Base-by-base conservation (phyloP, 148 eudicot genomes). In the Rhododendron mucronatum region DNA sequence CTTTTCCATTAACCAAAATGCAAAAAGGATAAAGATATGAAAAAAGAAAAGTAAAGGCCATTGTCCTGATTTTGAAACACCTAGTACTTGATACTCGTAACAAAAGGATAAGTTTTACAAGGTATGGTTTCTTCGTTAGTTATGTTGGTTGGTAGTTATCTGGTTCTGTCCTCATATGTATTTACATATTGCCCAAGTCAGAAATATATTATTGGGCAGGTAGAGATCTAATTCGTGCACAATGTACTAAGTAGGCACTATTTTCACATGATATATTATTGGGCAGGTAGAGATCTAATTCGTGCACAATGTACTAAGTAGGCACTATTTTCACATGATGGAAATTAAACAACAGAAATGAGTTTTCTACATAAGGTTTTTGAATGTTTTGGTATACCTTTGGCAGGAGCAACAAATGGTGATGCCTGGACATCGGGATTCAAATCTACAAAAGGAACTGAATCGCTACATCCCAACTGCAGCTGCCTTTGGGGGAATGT, bases 351-450 rank as follows among this genome's bases (percentile, higher is more conserved):
- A 23, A 9, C 21, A 26, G 16, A 78, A 11, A 45, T 41, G 55
- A 28, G 57, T 35, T 37, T 0, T 37, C 50, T 39, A 41, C 26
- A 20, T 41, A 10, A 16, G 48, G 18, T 76, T 39, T 57, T 73
- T 39, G 44, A 35, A 71, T 3, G 55, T 26, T 15, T 39, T 63
- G 15, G 47, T 15, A 35, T 37, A n/a, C 26, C 76, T 48, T 28
- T 87, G 23, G 71, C 87, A 95, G 98, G 98, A 95, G 82, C 97
- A 95, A 95, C 95, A 95, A 84, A 95, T 95, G 98, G 98, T 95
- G 37, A 94, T 94, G 97, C 98, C 97, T 0, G 97, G 97, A 3
- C 96, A 94, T 81, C 90, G 97, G 3, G 98, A 95, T 57, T 91
- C 97, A 67, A 94, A 95, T 88, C 45, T 95, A 28, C 94, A 94